Conservation (phyloP, 768 basidiomycete species). For the Podaxis sp. region DNA sequence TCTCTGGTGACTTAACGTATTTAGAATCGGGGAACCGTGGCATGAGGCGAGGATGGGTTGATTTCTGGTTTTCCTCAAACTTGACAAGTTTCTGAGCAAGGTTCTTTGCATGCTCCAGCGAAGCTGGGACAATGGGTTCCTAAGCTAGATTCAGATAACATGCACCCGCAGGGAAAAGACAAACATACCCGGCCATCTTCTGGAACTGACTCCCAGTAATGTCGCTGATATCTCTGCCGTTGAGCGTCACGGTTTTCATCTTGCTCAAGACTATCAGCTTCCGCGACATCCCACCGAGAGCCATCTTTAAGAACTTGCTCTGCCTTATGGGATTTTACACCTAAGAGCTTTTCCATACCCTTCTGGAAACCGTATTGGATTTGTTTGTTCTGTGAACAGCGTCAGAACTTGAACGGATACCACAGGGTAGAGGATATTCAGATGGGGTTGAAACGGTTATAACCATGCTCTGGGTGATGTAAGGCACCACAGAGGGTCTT, state of each 20-base stretch:
- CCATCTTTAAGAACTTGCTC: slow-evolving; percentile 12
- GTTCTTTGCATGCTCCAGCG: slow-evolving; percentile 48
- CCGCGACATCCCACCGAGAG: slow-evolving; percentile 42
- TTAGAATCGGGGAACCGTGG: slow-evolving; percentile 35
- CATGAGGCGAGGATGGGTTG: slow-evolving; percentile 37
- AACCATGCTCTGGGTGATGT: slow-evolving; percentile 63
- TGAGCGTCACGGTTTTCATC: slow-evolving; percentile 53
- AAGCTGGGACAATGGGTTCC: slow-evolving; percentile 63
- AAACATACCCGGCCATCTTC: slow-evolving; percentile 61
- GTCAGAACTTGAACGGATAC: background rate
- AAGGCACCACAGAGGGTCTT: slow-evolving; percentile 63
- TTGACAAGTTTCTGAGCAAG: slow-evolving; percentile 35
- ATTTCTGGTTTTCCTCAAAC: slow-evolving; percentile 33
- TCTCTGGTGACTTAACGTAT: slow-evolving; percentile 36
- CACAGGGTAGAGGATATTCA: slow-evolving; percentile 33
- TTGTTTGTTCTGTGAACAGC: slow-evolving; percentile 46
- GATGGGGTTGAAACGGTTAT: slow-evolving; percentile 71
- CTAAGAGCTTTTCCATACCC: slow-evolving; percentile 82
- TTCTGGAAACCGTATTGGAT: slow-evolving; percentile 78
- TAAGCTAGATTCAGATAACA: slow-evolving; percentile 25
- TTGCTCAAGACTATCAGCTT: slow-evolving; percentile 65
- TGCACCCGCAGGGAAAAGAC: background rate
- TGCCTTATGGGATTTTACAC: slow-evolving; percentile 40
- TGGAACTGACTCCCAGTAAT: slow-evolving; percentile 78
- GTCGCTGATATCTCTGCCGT: slow-evolving; percentile 64